Evolutionary conservation across 2,329 filamentous ascomycete species (phyloP), one percentile per base, ranked within the genome.

Genomic region (Ophiostoma triangulosporum): DNA sequence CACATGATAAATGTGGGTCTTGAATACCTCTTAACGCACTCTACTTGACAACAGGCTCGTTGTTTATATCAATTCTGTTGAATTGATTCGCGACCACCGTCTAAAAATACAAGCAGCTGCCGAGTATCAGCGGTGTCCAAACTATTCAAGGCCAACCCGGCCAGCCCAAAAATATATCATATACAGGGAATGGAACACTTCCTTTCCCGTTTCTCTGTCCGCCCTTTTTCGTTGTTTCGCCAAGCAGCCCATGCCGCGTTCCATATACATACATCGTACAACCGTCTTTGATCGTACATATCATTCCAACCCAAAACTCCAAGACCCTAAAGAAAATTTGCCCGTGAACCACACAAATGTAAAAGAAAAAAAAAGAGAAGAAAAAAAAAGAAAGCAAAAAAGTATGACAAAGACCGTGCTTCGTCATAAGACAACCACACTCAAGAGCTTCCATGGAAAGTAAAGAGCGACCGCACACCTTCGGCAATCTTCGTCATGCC

Each of bases 401-500:
- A 22, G 4, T 2, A 14, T 11, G 17, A 20, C 45, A n/a, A 6
- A 43, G 20, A 15, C 20, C 38, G 14, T 43, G 38, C 38, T 43
- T 40, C 36, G n/a, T 22, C 4, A 4, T 4, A 9, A 4, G 35
- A n/a, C 11, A 43, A 15, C 9, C 6, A 15, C 14, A 15, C 14
- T 43, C 32, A 43, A 24, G 38, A 43, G 38, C 38, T 43, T 43
- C 38, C 38, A 17, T 43, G 38, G 20, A 54, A 56, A 1, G 53
- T 40, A 35, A 59, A 55, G 12, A 60, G 52, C 2, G 54, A 52
- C 33, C 56, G 56, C 24, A 60, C 52, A 3, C 56, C 55, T 9
- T 55, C 55, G 8, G 56, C 56, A 32, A 60, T 53, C 29, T 54
- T 57, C 31, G 50, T 26, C 56, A 60, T 56, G 50, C 56, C 40